Base-by-base conservation (phyloP, 2,329 filamentous ascomycete species). In the Cladorrhinum sp. region DNA sequence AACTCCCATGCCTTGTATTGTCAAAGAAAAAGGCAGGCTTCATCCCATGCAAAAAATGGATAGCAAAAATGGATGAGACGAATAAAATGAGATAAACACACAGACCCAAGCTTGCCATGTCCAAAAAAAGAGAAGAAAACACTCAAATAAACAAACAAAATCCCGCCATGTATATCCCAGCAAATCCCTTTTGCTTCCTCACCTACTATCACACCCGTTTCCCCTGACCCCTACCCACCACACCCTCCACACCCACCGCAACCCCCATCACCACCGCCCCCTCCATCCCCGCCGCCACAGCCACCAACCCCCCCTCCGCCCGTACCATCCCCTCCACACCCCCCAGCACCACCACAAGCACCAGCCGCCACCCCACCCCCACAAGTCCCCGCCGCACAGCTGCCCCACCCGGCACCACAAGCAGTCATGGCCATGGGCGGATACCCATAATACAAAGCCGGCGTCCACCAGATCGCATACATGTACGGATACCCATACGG, bases 371-470 rank as follows among this genome's bases (percentile, higher is more conserved):
- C 73, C 2, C 76, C 76, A 2, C 74, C 74, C 1, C 76, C 76
- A 65, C 83, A 86, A 1, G 79, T 83, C 0, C 82, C 84, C 2
- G 70, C 69, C 1, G 73, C 75, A 65, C 79, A 84, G 3, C 68
- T 73, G 0, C 75, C 80, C 33, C 73, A 73, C 7, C 66, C 79
- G 2, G 64, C 62, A 0, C 75, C 76, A 2, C 74, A 72, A 5
- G 68, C 65, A 3, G 67, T 69, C 0, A 73, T 62, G 2, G 65
- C 68, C 1, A 74, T 74, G 0, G 80, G 79, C 56, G 77, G 74
- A 6, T 74, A 76, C 2, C 74, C 78, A 54, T 77, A 78, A 65
- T 84, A 84, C 51, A 81, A 66, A 1, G 73, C 76, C 0, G 77
- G 77, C 0, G 74, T 76, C 61, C 78, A 76, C 65, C 77, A 79